Percentiles rank a stretch among this genome's conserved stretches.
phyloP scores from a whole-genome alignment of 345 rosid genomes.

The Rhizophora mangle region DNA sequence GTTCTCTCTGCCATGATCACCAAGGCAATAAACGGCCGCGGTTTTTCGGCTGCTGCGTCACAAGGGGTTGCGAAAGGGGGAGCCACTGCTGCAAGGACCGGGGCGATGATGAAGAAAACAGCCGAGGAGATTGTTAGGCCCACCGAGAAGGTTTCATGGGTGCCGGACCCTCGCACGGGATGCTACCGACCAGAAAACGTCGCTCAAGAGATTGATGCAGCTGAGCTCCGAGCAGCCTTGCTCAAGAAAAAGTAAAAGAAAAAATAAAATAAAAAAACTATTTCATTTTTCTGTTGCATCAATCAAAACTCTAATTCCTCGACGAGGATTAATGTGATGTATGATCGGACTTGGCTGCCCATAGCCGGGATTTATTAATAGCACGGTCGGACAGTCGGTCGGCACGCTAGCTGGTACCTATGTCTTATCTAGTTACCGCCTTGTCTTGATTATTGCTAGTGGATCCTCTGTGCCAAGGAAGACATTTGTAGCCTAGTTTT shows the following conservation, averaged over 20 bases:
- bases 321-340: too few species aligned
- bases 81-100: slow-evolving; percentile 22
- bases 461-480: too few species aligned
- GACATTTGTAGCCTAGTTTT: too few species aligned
- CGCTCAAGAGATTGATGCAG: slow-evolving; percentile 58
- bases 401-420: too few species aligned
- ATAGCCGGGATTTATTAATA: too few species aligned
- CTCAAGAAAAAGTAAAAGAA: slow-evolving; percentile 44
- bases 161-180: slow-evolving; percentile 85
- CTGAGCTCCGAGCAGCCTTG: slow-evolving; percentile 58
- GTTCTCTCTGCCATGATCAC: slow-evolving; percentile 11
- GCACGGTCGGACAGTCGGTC: too few species aligned
- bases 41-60: slow-evolving; percentile 14
- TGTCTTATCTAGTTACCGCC: too few species aligned
- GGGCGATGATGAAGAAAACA: slow-evolving; percentile 42
- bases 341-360: too few species aligned
- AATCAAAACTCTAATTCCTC: background rate
- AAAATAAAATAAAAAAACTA: too few species aligned
- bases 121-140: slow-evolving; percentile 43
- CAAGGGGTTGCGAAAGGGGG: slow-evolving; percentile 27
- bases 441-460: too few species aligned
- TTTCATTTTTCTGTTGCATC: background rate
- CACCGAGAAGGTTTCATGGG: slow-evolving; percentile 57
- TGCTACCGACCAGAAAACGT: slow-evolving; percentile 73
- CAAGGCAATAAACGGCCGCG: slow-evolving; percentile 14